Evolutionary conservation across 2,329 filamentous ascomycete species (phyloP).

Genomic region (Aspergillus unguis): DNA sequence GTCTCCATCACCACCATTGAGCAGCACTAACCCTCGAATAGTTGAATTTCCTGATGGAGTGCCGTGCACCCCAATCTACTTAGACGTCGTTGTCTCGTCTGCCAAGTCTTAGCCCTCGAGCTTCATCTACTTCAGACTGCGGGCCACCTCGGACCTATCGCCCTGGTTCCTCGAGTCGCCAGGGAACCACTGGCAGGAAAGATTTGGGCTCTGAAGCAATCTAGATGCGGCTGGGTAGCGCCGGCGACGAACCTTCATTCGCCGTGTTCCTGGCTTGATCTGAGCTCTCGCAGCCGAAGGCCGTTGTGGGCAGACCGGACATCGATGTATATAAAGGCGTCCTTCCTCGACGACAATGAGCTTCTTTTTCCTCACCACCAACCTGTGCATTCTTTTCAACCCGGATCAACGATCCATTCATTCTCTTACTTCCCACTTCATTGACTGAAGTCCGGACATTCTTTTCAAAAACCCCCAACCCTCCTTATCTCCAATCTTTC

Average conservation of each 20-base stretch:
- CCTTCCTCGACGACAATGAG: slow-evolving; percentile 1
- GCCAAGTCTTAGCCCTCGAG: slow-evolving; percentile 13
- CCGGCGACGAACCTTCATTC: slow-evolving; percentile 17
- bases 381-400: slow-evolving; percentile 30
- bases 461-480: slow-evolving; percentile 25
- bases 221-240: slow-evolving; percentile 17
- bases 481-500: slow-evolving; percentile 17
- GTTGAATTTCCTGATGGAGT: slow-evolving; percentile 14
- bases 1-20: slow-evolving; percentile 14
- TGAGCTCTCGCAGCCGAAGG: slow-evolving; percentile 10
- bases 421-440: slow-evolving; percentile 28
- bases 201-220: slow-evolving; percentile 17
- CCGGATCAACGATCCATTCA: slow-evolving; percentile 28
- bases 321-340: slow-evolving; percentile 18
- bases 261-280: slow-evolving; percentile 13
- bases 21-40: slow-evolving; percentile 14
- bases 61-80: slow-evolving; percentile 5
- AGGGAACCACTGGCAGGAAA: slow-evolving; percentile 6
- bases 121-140: slow-evolving; percentile 31
- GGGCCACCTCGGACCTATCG: slow-evolving; percentile 17
- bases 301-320: background rate
- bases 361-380: slow-evolving; percentile 22
- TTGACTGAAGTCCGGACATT: slow-evolving; percentile 33
- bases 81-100: slow-evolving; percentile 9
- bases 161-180: slow-evolving; percentile 26